These are phyloP conservation scores for Tardiomyces digboiensis DNA, from an alignment of 1,139 yeast genomes.

Conservation along the genomic window DNA sequence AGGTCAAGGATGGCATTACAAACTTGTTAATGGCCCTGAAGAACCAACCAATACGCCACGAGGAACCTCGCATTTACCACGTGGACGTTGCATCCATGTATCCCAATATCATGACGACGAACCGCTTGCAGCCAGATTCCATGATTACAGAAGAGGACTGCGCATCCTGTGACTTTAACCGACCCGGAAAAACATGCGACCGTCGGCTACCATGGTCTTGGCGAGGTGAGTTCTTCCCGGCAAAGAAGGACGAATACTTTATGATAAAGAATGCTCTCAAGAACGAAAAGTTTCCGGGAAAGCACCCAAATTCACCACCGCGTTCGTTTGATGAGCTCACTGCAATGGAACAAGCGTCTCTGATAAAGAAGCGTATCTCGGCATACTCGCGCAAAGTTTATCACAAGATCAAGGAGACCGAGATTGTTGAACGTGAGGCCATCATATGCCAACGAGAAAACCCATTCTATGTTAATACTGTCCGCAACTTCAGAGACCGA, in stretches of 20 bases:
- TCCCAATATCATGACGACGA: slow-evolving; percentile 97
- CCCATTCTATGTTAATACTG: slow-evolving; percentile 94
- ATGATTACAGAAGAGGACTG: slow-evolving; percentile 95
- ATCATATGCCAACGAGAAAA: slow-evolving; percentile 96
- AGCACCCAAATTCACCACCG: slow-evolving; percentile 2
- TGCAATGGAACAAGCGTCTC: slow-evolving; percentile 67
- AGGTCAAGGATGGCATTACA: slow-evolving; percentile 52
- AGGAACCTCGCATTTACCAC: slow-evolving; percentile 85
- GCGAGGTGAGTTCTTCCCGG: slow-evolving; percentile 96
- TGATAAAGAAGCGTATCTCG: slow-evolving; percentile 67
- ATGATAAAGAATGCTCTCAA: slow-evolving; percentile 83
- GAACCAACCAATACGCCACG: slow-evolving; percentile 53
- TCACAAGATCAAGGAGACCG: slow-evolving; percentile 70
- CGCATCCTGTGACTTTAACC: slow-evolving; percentile 94
- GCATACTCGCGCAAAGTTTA: slow-evolving; percentile 84
- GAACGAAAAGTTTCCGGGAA: slow-evolving; percentile 48
- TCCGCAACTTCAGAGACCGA: slow-evolving; percentile 89
- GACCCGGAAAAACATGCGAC: slow-evolving; percentile 93
- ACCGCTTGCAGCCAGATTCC: slow-evolving; percentile 95
- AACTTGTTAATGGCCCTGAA: slow-evolving; percentile 47
- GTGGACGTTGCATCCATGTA: slow-evolving; percentile 99
- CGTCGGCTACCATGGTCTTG: slow-evolving; percentile 93
- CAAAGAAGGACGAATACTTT: slow-evolving; percentile 83
- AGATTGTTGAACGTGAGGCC: slow-evolving; percentile 83
- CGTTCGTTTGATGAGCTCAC: slow-evolving; percentile 57